Base-by-base conservation (phyloP, 768 basidiomycete genomes). In the Vishniacozyma victoriae region DNA sequence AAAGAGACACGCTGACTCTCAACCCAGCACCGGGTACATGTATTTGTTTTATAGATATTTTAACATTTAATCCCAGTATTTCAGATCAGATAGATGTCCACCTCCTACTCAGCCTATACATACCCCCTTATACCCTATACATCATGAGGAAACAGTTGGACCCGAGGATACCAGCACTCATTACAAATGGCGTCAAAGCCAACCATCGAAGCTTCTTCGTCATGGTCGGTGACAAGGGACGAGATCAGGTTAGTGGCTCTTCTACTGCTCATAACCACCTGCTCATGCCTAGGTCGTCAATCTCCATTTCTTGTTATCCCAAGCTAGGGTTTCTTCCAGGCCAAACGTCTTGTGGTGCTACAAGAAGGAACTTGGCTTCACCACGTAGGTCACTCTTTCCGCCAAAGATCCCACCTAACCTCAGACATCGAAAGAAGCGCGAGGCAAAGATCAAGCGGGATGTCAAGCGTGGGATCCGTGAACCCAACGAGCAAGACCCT, bases 281-380 rank as follows among this genome's bases (percentile, higher is more conserved):
- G 25, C 13, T 20, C 22, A 18, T 42, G 22, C 2, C 23, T 38
- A 48, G 19, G 43, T 56, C 42, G 92, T 96, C 46, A 97, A 97
- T 71, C 77, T 99, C 23, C 93, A 99, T 72, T 97, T 87, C 72
- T 70, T 99, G 38, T 80, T 99, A 15, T 90, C 90, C 0, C 92
- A 96, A 76, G 86, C 86, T 13, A 79, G 86, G 45, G 83, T 90
- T 2, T 90, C 87, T 18, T 85, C 88, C 3, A 78, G 90, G 14
- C 90, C 90, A 1, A 87, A 85, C 5, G 91, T 95, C 1, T 74
- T 97, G 52, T 99, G 95, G 95, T 95, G 91, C 62, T 99, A 99
- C 78, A 97, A 95, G 75, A 97, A 96, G 69, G 92, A 97, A 31
- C 78, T 99, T 0, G 93, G 92, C 0, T 99, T 99, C 66, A 91